Conservation (phyloP, 371 early-diverging fungal genomes). For the Lichtheimia corymbifera region DNA sequence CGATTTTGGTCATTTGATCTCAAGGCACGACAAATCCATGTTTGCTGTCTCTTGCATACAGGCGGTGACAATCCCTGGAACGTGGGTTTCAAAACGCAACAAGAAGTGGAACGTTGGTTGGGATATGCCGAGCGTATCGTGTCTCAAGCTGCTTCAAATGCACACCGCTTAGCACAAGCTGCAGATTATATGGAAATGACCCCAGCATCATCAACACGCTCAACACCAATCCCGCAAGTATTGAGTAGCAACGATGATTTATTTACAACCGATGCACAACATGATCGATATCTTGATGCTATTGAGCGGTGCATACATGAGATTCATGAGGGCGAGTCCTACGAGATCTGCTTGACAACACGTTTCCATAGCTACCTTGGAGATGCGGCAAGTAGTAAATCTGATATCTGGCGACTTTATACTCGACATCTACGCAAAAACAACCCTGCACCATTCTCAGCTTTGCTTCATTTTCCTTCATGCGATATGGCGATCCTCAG, state of each 20-base stretch:
- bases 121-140: constrained; percentile 13
- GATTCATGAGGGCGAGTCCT: constrained; percentile 90
- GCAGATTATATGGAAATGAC: constrained; percentile 10
- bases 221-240: constrained; percentile 30
- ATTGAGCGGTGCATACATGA: constrained; percentile 64
- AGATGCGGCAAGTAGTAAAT: not conserved
- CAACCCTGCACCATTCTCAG: constrained; percentile 92
- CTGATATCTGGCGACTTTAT: constrained; percentile 59
- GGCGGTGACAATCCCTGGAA: not conserved
- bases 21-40: constrained; percentile 36
- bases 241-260: constrained; percentile 1
- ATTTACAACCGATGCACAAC: constrained; percentile 52
- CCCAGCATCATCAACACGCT: constrained; percentile 19
- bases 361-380: constrained; percentile 58
- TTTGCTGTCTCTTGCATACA: constrained; percentile 46
- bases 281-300: constrained; percentile 61
- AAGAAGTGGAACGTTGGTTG: constrained; percentile 29
- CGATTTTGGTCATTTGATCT: constrained; percentile 81
- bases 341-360: constrained; percentile 93
- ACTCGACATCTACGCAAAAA: constrained; percentile 58
- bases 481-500: constrained; percentile 43
- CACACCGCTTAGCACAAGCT: not conserved
- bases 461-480: constrained; percentile 58
- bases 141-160: not conserved
- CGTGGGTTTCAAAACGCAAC: constrained; percentile 15